phyloP scores from a whole-genome alignment of 768 basidiomycete genomes.

The Fistulinella prunicolor region DNA sequence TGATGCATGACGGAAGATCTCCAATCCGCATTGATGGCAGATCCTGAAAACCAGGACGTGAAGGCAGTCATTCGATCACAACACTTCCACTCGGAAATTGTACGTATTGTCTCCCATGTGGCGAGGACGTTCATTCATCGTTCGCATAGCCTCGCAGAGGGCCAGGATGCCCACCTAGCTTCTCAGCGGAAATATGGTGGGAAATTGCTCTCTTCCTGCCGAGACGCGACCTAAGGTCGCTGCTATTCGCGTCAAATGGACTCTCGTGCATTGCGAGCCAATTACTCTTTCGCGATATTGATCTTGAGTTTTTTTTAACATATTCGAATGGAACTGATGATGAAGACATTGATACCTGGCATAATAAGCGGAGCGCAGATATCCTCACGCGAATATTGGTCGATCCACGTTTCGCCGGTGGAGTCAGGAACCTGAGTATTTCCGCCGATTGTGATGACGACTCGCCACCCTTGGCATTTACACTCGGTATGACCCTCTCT shows the following conservation, averaged over 20 bases:
- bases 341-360: slow-evolving; percentile 44
- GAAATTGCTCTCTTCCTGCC: slow-evolving; percentile 64
- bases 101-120: slow-evolving; percentile 21
- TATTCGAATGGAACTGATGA: slow-evolving; percentile 13
- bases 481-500: slow-evolving; percentile 46
- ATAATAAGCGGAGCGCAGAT: slow-evolving; percentile 62
- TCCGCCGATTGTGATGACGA: slow-evolving; percentile 49
- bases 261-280: slow-evolving; percentile 69
- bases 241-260: slow-evolving; percentile 63
- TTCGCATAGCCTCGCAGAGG: slow-evolving; percentile 30
- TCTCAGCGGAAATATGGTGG: slow-evolving; percentile 71
- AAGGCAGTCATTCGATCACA: slow-evolving; percentile 55
- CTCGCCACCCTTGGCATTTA: slow-evolving; percentile 57
- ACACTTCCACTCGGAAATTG: slow-evolving; percentile 37
- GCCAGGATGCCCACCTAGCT: slow-evolving; percentile 39
- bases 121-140: not conserved
- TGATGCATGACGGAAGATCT: slow-evolving; percentile 48
- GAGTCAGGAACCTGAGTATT: slow-evolving; percentile 56
- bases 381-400: slow-evolving; percentile 65
- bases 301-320: slow-evolving; percentile 45
- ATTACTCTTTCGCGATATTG: slow-evolving; percentile 59
- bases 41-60: slow-evolving; percentile 71
- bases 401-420: slow-evolving; percentile 55
- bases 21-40: slow-evolving; percentile 54
- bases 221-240: slow-evolving; percentile 59